Evolutionary conservation across 2,329 filamentous ascomycete genomes (phyloP).

Genomic region (Fusarium nurragi): DNA sequence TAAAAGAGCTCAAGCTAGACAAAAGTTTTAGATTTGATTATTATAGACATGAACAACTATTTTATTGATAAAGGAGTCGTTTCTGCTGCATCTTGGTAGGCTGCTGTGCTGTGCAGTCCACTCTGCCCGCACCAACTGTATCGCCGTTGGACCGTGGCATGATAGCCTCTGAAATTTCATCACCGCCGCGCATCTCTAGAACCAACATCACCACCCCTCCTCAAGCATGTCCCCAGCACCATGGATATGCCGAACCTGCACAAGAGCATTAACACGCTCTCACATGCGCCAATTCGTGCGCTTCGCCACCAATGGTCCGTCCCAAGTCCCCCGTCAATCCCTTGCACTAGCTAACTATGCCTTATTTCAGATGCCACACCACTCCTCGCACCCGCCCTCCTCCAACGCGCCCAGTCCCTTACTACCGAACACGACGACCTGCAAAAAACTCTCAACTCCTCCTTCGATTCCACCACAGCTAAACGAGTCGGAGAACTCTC

Average conservation of each 20-base stretch:
- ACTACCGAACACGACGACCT: slow-evolving; percentile 67
- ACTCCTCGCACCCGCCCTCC: slow-evolving; percentile 62
- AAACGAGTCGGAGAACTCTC: slow-evolving; percentile 70
- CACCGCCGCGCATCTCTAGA: background rate
- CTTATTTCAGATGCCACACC: slow-evolving; percentile 23
- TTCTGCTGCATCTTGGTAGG: background rate
- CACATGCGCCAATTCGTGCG: slow-evolving; percentile 44
- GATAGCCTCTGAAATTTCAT: slow-evolving; percentile 38
- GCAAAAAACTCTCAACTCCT: slow-evolving; percentile 58
- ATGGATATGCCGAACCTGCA: slow-evolving; percentile 52
- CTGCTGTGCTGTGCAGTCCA: background rate
- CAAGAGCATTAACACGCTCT: slow-evolving; percentile 43
- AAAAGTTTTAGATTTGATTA: slow-evolving; percentile 9
- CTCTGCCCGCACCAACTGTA: slow-evolving; percentile 20
- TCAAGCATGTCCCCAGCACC: slow-evolving; percentile 47
- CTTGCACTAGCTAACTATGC: background rate
- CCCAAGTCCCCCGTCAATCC: rapidly evolving
- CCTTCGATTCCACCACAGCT: slow-evolving; percentile 66
- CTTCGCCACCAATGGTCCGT: slow-evolving; percentile 47
- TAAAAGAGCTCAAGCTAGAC: slow-evolving; percentile 46
- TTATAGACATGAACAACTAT: background rate
- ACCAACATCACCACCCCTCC: slow-evolving; percentile 8
- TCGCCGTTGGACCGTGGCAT: slow-evolving; percentile 8
- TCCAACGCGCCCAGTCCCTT: slow-evolving; percentile 67
- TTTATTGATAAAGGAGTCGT: background rate